Evolutionary conservation across 768 basidiomycete species (phyloP), one percentile per base, ranked within the genome.

Genomic region (Mycena latifolia): DNA sequence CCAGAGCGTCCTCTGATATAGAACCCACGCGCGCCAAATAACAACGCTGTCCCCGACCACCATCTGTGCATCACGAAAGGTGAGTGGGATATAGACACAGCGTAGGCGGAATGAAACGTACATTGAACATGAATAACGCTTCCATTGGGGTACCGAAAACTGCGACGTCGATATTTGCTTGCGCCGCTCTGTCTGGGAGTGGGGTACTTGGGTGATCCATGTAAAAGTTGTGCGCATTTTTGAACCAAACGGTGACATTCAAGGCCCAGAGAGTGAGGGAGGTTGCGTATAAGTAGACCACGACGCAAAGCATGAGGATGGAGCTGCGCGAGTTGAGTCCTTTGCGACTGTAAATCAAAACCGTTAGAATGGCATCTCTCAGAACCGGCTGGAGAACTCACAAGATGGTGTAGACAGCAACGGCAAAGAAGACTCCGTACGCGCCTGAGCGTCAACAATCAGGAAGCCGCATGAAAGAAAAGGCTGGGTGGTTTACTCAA

Each of bases 1-100:
- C 66, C 61, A 58, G 12, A 46, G 33, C 4, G 35, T 39, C 33
- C 56, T n/a, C 24, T 28, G 43, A n/a, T 63, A 59, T 7, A 67
- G 53, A 18, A 61, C 55, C 66, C 61, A 67, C 18, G 60, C 66
- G 2, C 66, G 66, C 66, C 61, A 67, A 25, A 67, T 58, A 25
- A 67, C 61, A 7, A 67, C 66, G 18, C 51, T 63, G 52, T 67
- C 66, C 5, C 61, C 55, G 17, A 67, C 51, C 20, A 67, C 33
- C 66, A 67, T 67, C 66, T 66, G 28, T 0, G 15, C 15, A 14
- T 37, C 37, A 20, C 35, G 7, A 11, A 35, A 59, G 2, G n/a
- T 24, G 12, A 25, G 3, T 46, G 14, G 5, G 6, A 39, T 15
- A 37, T 20, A 17, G 20, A 8, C 25, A 48, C 12, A 37, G 12